Conservation (phyloP, 2,329 filamentous ascomycete species). For the Nakataea oryzae region DNA sequence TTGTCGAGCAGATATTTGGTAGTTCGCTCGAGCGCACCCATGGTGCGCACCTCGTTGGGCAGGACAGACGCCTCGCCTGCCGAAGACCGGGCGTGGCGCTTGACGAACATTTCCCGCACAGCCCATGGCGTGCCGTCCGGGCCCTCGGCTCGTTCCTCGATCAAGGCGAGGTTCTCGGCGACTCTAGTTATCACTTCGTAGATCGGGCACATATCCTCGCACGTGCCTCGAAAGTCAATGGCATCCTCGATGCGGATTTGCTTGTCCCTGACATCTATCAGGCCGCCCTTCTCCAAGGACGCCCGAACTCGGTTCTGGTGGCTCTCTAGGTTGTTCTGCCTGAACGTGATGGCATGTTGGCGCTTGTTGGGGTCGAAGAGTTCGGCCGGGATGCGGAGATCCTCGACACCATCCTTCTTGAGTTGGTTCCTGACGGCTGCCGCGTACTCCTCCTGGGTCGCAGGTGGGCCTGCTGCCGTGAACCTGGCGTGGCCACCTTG, state of each 20-base stretch:
- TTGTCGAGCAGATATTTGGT: conserved; percentile 54
- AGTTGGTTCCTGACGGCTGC: conserved; percentile 41
- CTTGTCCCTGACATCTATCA: conserved; percentile 56
- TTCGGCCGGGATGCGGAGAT: conserved; percentile 44
- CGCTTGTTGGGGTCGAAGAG: conserved; percentile 41
- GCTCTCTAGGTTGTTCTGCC: conserved; percentile 39
- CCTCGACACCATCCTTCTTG: conserved; percentile 40
- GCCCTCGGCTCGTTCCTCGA: conserved; percentile 38
- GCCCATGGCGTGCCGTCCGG: conserved; percentile 33
- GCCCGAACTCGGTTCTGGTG: conserved; percentile 47
- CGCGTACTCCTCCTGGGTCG: conserved; percentile 23
- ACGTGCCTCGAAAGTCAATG: conserved; percentile 57
- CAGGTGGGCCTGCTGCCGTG: not conserved
- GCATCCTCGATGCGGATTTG: conserved; percentile 52
- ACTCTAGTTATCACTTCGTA: conserved; percentile 56
- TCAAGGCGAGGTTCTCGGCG: conserved; percentile 47
- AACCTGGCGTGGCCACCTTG: not conserved
- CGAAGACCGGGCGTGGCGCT: conserved; percentile 56
- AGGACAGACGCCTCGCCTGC: conserved; percentile 58
- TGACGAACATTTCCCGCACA: conserved; percentile 48
- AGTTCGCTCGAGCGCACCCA: conserved; percentile 45
- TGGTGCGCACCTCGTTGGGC: conserved; percentile 57
- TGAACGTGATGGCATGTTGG: conserved; percentile 40
- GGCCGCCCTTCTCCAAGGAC: conserved; percentile 45
- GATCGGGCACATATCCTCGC: conserved; percentile 60